Conservation (phyloP, 257 asterid species). For the Verbascum thapsus region DNA sequence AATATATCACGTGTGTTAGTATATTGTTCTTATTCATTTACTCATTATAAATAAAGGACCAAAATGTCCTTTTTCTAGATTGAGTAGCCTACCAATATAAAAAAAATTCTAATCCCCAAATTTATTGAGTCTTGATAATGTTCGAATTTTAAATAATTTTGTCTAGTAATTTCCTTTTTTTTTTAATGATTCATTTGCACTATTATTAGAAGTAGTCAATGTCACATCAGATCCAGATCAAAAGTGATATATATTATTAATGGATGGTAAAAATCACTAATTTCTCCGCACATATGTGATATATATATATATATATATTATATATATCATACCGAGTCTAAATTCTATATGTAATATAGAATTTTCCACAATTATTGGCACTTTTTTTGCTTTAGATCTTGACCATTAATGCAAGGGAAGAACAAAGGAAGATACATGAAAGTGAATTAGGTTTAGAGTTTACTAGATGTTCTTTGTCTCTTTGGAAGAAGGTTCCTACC, state of each 20-base stretch:
- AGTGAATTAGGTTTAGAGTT: slow-evolving; percentile 19
- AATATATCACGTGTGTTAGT: slow-evolving; percentile 31
- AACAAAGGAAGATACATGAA: background rate
- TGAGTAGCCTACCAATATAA: background rate
- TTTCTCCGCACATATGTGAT: too few species aligned
- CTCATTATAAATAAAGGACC: background rate
- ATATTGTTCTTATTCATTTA: slow-evolving; percentile 12
- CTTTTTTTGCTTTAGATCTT: background rate
- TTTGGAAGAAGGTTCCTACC: slow-evolving; percentile 1
- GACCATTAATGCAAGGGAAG: slow-evolving; percentile 1
- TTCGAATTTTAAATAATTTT: background rate
- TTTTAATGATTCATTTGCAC: background rate
- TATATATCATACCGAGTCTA: too few species aligned
- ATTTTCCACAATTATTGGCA: too few species aligned
- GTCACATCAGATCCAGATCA: too few species aligned
- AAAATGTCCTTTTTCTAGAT: background rate
- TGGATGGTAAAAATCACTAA: too few species aligned
- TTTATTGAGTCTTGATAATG: slow-evolving; percentile 5
- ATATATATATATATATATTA: too few species aligned
- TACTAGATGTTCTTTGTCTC: slow-evolving; percentile 4
- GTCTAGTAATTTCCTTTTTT: background rate
- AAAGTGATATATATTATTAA: too few species aligned
- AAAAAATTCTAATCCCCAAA: slow-evolving; percentile 4
- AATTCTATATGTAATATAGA: too few species aligned
- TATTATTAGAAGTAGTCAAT: too few species aligned